Evolutionary conservation across 2,329 filamentous ascomycete species (phyloP).

Genomic region (Venturia carpophila): DNA sequence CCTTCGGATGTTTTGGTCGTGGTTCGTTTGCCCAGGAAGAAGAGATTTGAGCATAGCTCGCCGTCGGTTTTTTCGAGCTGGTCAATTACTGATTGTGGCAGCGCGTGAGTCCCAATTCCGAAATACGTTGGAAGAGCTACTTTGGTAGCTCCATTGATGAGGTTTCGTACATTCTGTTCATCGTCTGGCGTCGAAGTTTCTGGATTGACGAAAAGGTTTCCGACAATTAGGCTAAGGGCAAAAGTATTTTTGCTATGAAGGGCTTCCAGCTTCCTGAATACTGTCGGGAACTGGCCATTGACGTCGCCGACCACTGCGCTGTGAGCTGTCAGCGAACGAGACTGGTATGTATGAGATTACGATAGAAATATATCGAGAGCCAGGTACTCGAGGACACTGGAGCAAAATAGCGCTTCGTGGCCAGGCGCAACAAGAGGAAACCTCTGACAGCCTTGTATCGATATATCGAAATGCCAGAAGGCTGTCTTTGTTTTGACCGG

Average conservation of each 20-base stretch:
- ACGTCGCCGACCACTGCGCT: conserved; percentile 78
- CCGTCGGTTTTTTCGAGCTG: conserved; percentile 62
- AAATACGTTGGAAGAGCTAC: conserved; percentile 88
- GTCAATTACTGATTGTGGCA: conserved; percentile 63
- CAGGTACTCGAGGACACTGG: background rate
- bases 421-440: background rate
- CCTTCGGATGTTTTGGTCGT: conserved; percentile 86
- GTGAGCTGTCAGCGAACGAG: conserved; percentile 6
- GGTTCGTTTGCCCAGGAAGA: conserved; percentile 80
- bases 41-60: conserved; percentile 81
- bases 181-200: conserved; percentile 42
- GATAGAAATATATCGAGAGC: background rate
- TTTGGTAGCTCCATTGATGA: conserved; percentile 64
- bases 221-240: conserved; percentile 72
- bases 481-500: background rate
- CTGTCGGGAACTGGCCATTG: conserved; percentile 66
- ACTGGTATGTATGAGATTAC: background rate
- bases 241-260: conserved; percentile 86
- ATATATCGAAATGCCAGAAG: background rate
- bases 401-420: background rate
- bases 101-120: conserved; percentile 62
- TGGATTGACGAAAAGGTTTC: conserved; percentile 66
- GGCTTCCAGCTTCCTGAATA: conserved; percentile 70
- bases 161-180: conserved; percentile 49
- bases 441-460: background rate